Evolutionary conservation across 441 rosid species (phyloP), one percentile per base, ranked within the genome.

Genomic region (Rhodomyrtus psidioides): DNA sequence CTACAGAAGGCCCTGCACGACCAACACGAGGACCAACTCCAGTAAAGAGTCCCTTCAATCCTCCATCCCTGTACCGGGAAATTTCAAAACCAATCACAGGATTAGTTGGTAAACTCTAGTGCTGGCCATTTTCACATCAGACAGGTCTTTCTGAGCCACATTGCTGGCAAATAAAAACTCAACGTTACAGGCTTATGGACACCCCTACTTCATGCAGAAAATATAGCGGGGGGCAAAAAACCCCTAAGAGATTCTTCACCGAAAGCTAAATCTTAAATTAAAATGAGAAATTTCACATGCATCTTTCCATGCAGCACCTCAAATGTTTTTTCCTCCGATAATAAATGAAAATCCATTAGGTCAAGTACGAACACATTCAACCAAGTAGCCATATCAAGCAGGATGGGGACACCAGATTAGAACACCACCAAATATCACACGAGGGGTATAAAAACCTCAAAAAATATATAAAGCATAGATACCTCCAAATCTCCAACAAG

Each of bases 1-100:
- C 99, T 44, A 97, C 99, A 0, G 99, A 97, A 86, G 99, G 99
- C 34, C 99, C 99, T 12, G 94, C 99, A 62, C 99, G 97, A 4
- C 91, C 98, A 84, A 97, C 96, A 62, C 99, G 93, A 82, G 99
- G 98, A 58, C 99, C 98, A 15, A 92, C 94, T 86, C 99, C 99
- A 51, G 93, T 96, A 85, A 96, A 97, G 39, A 97, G 91, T 51
- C 97, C 98, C 89, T 91, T 95, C 92, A 95, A 82, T 85, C 98
- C 97, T 83, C 96, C 97, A 89, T 93, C 94, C 91, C 99, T 97
- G 93, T 39, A 58, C 62, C 84, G 65, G 4, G n/a, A 70, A 19
- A 70, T 34, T 70, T 70, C 9, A 34, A 65, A 19, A 39, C 49
- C 79, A 70, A 70, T 70, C 49, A 70, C 49, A 21, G 49, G 8